phyloP scores from a whole-genome alignment of 2,329 filamentous ascomycete species.

The Pseudopithomyces maydicus region DNA sequence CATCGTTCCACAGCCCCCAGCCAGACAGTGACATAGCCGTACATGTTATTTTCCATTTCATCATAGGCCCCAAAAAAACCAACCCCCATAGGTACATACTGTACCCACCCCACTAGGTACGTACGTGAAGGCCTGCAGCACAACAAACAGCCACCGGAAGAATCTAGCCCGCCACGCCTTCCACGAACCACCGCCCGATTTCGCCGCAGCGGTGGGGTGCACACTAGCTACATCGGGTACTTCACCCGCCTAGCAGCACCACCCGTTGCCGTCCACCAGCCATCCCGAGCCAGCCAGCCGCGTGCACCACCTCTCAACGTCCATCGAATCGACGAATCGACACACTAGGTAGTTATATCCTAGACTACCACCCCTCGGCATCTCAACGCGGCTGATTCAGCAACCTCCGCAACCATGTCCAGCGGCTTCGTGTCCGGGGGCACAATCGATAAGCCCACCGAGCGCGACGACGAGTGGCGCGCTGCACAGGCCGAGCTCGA shows the following conservation, averaged over 20 bases:
- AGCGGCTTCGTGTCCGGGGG: slow-evolving; percentile 61
- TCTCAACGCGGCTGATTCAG: background rate
- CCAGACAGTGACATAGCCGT: background rate
- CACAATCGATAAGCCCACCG: slow-evolving; percentile 47
- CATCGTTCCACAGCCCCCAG: background rate
- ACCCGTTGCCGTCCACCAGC: too few relatives aligned
- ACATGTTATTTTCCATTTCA: slow-evolving; percentile 7
- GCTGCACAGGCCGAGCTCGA: slow-evolving; percentile 69
- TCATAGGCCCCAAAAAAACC: slow-evolving; percentile 3
- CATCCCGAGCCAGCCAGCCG: background rate
- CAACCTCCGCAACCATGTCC: slow-evolving; percentile 37
- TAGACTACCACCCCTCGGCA: background rate
- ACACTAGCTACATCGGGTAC: background rate
- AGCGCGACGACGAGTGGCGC: slow-evolving; percentile 65
- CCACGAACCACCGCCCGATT: slow-evolving; percentile 2
- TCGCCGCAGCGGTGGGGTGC: background rate
- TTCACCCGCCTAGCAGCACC: background rate
- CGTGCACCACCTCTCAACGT: background rate
- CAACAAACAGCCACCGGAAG: slow-evolving; percentile 3
- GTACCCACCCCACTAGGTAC: too few relatives aligned
- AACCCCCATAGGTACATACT: too few relatives aligned
- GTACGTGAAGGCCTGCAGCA: background rate
- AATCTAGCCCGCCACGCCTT: background rate
- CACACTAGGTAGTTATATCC: too few relatives aligned
- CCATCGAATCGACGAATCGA: too few relatives aligned